Conservation (phyloP, 2,329 filamentous ascomycete genomes). For the Fusarium sp. region DNA sequence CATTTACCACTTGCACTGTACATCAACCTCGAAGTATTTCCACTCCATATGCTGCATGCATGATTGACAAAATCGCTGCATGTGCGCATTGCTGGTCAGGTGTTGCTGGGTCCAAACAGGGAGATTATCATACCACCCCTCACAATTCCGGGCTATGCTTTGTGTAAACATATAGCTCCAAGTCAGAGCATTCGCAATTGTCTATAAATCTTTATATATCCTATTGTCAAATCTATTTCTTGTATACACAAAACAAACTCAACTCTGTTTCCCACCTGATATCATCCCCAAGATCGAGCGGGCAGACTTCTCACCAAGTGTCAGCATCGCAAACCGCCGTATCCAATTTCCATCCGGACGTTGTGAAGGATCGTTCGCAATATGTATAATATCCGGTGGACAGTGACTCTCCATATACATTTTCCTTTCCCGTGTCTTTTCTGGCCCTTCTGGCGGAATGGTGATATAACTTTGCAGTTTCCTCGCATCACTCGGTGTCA, state of each 20-base stretch:
- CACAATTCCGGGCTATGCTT: too few species aligned
- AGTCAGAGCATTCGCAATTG: too few species aligned
- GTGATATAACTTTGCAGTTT: slow-evolving; percentile 14
- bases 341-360: slow-evolving; percentile 6
- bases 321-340: neutral
- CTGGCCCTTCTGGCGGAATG: neutral
- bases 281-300: slow-evolving; percentile 9
- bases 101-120: too few species aligned
- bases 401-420: slow-evolving; percentile 20
- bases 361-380: neutral
- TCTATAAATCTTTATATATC: too few species aligned
- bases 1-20: too few species aligned
- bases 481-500: neutral
- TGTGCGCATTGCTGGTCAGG: too few species aligned
- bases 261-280: neutral
- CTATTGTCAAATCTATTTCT: too few species aligned
- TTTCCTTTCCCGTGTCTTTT: neutral
- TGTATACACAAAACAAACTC: neutral
- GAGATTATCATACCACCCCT: too few species aligned
- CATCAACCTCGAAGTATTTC: too few species aligned
- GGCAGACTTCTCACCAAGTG: neutral
- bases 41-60: too few species aligned
- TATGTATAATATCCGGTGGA: neutral
- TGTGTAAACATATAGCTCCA: too few species aligned
- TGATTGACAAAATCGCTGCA: too few species aligned